Evolutionary conservation across 371 early-diverging fungal genomes (phyloP).

Genomic region (Mucor lusitanicus): DNA sequence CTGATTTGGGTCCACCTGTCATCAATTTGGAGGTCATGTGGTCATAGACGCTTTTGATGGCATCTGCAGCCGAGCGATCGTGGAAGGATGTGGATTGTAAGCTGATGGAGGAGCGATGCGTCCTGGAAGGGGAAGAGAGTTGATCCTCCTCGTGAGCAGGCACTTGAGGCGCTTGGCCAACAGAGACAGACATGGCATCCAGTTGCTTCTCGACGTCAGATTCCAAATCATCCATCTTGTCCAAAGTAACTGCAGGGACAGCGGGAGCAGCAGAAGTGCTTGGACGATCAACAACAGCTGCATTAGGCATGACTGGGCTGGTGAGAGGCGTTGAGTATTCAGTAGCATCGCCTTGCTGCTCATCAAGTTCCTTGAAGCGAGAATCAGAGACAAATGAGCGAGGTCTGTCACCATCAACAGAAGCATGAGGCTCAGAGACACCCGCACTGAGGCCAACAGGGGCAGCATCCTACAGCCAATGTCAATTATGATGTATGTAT

Average conservation of each 20-base stretch:
- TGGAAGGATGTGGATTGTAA: background rate
- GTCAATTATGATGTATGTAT: background rate
- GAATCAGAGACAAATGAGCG: background rate
- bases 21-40: background rate
- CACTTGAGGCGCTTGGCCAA: background rate
- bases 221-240: background rate
- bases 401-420: background rate
- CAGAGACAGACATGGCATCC: conserved; percentile 2
- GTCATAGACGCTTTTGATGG: background rate
- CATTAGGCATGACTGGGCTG: background rate
- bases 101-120: background rate
- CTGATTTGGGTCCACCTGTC: background rate
- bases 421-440: background rate
- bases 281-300: background rate
- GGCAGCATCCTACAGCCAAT: background rate
- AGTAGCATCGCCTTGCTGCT: background rate
- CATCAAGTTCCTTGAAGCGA: background rate
- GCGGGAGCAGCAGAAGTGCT: background rate
- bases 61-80: conserved; percentile 5
- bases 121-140: background rate
- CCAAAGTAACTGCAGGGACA: background rate
- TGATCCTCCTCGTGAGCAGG: background rate
- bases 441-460: background rate
- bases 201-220: conserved; percentile 14
- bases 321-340: background rate